Evolutionary conservation across 495 filamentous ascomycete genomes (phyloP).

Genomic region (Daldinia vernicosa): DNA sequence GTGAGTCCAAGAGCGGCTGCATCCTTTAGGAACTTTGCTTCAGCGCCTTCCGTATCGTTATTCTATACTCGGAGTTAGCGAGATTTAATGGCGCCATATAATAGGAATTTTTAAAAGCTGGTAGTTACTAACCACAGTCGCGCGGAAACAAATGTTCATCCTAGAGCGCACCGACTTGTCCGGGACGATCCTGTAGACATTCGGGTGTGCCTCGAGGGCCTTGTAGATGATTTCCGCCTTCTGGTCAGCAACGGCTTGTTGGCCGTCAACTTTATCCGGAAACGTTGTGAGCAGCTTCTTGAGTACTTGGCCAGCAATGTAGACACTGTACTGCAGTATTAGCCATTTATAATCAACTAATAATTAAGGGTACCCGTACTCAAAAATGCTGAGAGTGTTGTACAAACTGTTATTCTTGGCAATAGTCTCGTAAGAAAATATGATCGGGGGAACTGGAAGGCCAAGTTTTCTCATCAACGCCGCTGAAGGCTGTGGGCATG

Average conservation of each 20-base stretch:
- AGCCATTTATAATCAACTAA: background rate
- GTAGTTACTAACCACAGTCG: conserved; percentile 56
- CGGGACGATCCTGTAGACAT: conserved; percentile 76
- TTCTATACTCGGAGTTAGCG: conserved; percentile 41
- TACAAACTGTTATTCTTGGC: conserved; percentile 91
- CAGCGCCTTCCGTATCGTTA: conserved; percentile 65
- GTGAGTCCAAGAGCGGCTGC: conserved; percentile 69
- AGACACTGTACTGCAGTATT: conserved; percentile 62
- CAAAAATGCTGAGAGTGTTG: conserved; percentile 95
- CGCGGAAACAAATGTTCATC: conserved; percentile 94
- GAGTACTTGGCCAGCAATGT: conserved; percentile 86
- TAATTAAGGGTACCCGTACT: conserved; percentile 50
- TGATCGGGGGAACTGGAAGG: conserved; percentile 76
- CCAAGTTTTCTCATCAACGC: conserved; percentile 76
- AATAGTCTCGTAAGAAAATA: conserved; percentile 81
- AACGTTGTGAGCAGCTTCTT: conserved; percentile 67
- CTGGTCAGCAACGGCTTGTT: conserved; percentile 71
- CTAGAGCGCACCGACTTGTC: conserved; percentile 75
- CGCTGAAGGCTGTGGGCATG: conserved; percentile 62
- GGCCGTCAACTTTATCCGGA: conserved; percentile 72
- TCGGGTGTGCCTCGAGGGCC: conserved; percentile 73
- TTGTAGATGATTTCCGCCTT: conserved; percentile 81
- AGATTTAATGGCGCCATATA: background rate
- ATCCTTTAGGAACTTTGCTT: conserved; percentile 81
- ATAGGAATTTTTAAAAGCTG: background rate